Evolutionary conservation across 768 basidiomycete species (phyloP), one percentile per base, ranked within the genome.

Genomic region (Xerocomellus intermedius): DNA sequence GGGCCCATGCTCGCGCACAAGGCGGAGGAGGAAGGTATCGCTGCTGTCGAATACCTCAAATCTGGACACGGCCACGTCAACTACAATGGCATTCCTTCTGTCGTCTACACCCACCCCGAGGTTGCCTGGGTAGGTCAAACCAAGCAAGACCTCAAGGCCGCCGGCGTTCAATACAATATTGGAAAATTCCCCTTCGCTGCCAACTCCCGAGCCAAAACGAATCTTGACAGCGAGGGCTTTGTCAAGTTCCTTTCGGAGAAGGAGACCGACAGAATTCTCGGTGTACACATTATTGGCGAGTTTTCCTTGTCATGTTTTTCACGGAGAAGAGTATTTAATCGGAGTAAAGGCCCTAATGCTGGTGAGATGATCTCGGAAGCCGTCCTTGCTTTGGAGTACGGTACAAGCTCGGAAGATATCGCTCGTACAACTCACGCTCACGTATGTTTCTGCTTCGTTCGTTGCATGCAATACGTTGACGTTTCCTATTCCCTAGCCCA

Each of bases 1-100:
- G 96, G 96, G 17, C 95, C 95, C 33, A 99, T 98, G 97, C 79
- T 99, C 42, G 97, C 97, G 3, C 94, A 97, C 84, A 98, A 97
- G 75, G 94, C 94, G 30, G 94, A 97, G 73, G 94, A 97, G 74
- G 94, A 96, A 70, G 93, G 93, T 70, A 94, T 98, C 65, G 97
- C 96, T 32, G 96, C 92, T n/a, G 90, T 85, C 33, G 97, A 99
- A 74, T 91, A 87, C 79, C 76, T 99, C 75, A 89, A 93, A 73
- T 73, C 79, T 32, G 94, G 94, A 0, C 95, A 97, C 67, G 97
- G 96, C 0, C 96, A 98, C 72, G 95, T 99, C 72, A 94, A 96
- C 82, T 98, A 98, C 77, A 82, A 84, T 60, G 89, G 86, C 36
- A 97, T 97, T 62, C 95, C 95, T 5, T 94, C 93, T 7, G 96